phyloP scores from a whole-genome alignment of 2,329 filamentous ascomycete species.

The Fusarium luffae region DNA sequence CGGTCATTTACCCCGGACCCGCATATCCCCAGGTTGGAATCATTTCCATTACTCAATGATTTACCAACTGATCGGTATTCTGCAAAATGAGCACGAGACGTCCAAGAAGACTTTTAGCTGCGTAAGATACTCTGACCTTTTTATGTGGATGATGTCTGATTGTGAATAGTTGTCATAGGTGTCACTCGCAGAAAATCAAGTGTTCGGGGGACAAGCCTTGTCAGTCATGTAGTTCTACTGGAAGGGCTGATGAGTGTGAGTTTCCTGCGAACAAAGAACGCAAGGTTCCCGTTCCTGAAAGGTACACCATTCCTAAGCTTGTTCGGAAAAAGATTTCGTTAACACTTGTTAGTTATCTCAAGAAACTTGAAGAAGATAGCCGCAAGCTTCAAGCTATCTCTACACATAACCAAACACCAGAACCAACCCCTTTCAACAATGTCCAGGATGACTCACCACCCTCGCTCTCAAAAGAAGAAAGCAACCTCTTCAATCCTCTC shows the following conservation, averaged over 20 bases:
- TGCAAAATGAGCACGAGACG: slow-evolving; percentile 36
- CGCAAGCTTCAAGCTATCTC: slow-evolving; percentile 8
- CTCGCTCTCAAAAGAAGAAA: slow-evolving; percentile 41
- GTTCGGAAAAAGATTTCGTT: too few species aligned
- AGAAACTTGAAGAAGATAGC: slow-evolving; percentile 33
- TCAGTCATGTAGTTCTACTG: slow-evolving; percentile 52
- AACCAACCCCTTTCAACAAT: slow-evolving; percentile 3
- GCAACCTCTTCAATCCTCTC: slow-evolving; percentile 45
- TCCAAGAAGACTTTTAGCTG: slow-evolving; percentile 42
- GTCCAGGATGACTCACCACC: slow-evolving; percentile 27
- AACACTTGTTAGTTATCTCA: slow-evolving; percentile 36
- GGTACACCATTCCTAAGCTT: too few species aligned
- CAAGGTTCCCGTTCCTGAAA: slow-evolving; percentile 49
- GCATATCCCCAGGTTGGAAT: slow-evolving; percentile 15
- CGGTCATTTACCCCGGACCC: slow-evolving; percentile 36
- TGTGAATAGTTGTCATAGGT: slow-evolving; percentile 51
- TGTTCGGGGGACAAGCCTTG: slow-evolving; percentile 59
- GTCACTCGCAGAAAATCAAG: slow-evolving; percentile 59
- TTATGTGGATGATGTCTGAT: slow-evolving; percentile 4
- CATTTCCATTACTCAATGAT: slow-evolving; percentile 23
- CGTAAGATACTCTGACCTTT: slow-evolving; percentile 22
- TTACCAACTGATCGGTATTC: slow-evolving; percentile 4
- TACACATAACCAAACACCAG: slow-evolving; percentile 27
- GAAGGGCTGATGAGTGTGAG: slow-evolving; percentile 51
- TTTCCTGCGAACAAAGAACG: slow-evolving; percentile 56